Base-by-base conservation (phyloP, 306 rosid genomes). In the Styphnolobium japonicum region DNA sequence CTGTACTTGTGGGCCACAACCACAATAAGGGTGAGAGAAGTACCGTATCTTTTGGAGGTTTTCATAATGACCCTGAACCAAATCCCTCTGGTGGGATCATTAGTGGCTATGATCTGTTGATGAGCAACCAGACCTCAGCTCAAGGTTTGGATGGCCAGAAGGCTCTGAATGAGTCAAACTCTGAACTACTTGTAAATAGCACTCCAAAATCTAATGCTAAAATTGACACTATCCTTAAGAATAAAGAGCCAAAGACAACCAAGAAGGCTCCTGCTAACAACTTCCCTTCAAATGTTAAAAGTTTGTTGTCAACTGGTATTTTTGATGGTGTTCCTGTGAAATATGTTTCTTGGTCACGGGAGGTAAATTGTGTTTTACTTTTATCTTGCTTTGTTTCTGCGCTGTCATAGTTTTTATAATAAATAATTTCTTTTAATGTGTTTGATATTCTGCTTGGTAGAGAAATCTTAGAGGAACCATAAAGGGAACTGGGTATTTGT, bases 241-340 rank as follows among this genome's bases (percentile, higher is more conserved):
- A 67, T 77, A 95, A 84, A 86, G 97, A 91, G 72, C 90, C 92
- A 31, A 95, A 87, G 88, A 63, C 82, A 61, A 52, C 85, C 46
- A 94, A 87, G 94, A 93, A 90, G 88, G 87, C 87, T 80, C 83
- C 97, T 67, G 46, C 94, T 56, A 95, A 95, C 85, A 95, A 84
- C 86, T 95, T 95, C 67, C 99, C 99, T 89, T 84, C 96, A 58
- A 95, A 95, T 86, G 98, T 95, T 81, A 95, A 95, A 86, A 95
- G 99, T 82, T 82, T 95, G 78, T 82, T 95, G 79, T 91, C 99
- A 51, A 93, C 99, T 56, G 97, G 98, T 71, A 95, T 93, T 85
- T 91, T 93, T 71, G 96, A 95, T 82, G 99, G 97, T 52, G 91
- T 95, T 87, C 86, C 84, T 27, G 97, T 95, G 83, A 91, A 89